Base-by-base conservation (phyloP, 768 basidiomycete species). In the Tubosaeta sp. region DNA sequence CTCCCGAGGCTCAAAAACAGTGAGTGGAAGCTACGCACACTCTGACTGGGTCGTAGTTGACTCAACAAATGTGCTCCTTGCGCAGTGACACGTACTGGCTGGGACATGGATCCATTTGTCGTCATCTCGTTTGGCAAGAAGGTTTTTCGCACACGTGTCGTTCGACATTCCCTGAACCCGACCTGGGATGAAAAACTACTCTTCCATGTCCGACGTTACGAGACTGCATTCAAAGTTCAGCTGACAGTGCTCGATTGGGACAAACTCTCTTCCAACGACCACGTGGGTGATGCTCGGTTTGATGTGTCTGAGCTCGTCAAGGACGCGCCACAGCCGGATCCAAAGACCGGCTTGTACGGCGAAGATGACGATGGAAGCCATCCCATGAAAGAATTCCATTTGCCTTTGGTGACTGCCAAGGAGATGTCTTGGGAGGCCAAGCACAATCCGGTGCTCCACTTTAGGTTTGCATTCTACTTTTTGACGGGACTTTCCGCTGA, bases 61-160 rank as follows among this genome's bases (percentile, higher is more conserved):
- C 48, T 39, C n/a, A 10, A 39, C 38, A 12, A 39, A 39, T 19
- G 38, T 40, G 39, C 12, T 38, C 18, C 34, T 31, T 16, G 32
- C 34, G 18, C 49, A 90, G 89, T 91, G 82, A 91, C 86, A 1
- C 82, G 87, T 0, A 89, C 82, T 0, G 90, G 89, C 0, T 94
- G 86, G 80, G 94, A 98, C 65, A 96, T 97, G 94, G 94, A 97
- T 61, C 94, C 94, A 0, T 98, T 97, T 62, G 89, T 91, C 21
- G 93, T 99, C 54, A 80, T 94, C 56, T 92, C 91, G 3, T 99
- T 99, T 56, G 91, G 94, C 27, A 94, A 94, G 73, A 98, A 96
- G 67, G 90, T 97, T 5, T 98, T 98, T 72, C 79, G 94, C 3
- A 97, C 94, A 0, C 84, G 89, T 29, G 83, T 93, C 24, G 84